Evolutionary conservation across 2,329 filamentous ascomycete species (phyloP).

Genomic region (Trichoderma sp.): DNA sequence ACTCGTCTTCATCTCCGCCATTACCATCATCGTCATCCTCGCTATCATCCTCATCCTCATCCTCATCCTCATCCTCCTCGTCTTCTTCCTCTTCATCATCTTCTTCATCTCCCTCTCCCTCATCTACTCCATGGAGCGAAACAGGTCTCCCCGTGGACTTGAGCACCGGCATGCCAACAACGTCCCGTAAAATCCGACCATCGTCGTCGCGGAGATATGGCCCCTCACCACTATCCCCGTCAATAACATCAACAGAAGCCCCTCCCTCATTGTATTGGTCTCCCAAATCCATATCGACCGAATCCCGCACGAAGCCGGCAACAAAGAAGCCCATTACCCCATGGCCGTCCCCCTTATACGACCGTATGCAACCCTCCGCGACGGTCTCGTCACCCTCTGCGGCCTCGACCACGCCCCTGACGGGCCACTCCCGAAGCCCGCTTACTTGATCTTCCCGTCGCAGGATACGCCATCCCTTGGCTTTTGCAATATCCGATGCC

Average conservation of each 20-base stretch:
- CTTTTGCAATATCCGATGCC: conserved; percentile 63
- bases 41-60: conserved; percentile 22
- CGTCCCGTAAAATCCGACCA: conserved; percentile 51
- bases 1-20: conserved; percentile 20
- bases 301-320: conserved; percentile 67
- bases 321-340: conserved; percentile 97
- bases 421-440: conserved; percentile 75
- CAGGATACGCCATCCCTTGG: conserved; percentile 77
- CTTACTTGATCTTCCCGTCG: conserved; percentile 69
- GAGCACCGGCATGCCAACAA: conserved; percentile 41
- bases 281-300: conserved; percentile 9
- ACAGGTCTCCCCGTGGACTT: conserved; percentile 39
- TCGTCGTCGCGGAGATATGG: conserved; percentile 57
- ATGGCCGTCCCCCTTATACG: conserved; percentile 75
- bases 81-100: conserved; percentile 27
- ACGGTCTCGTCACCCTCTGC: conserved; percentile 53
- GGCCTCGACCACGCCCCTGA: conserved; percentile 59
- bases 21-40: conserved; percentile 9
- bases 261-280: not conserved
- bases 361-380: conserved; percentile 76
- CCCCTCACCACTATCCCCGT: conserved; percentile 39
- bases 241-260: not conserved
- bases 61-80: conserved; percentile 23
- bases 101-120: conserved; percentile 31
- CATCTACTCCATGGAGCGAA: conserved; percentile 28